A percentile compares a stretch with the other conserved stretches of the same genome.
Evolutionary conservation across 2,329 filamentous ascomycete genomes (phyloP).

Genomic region (Aspergillus glaucus): DNA sequence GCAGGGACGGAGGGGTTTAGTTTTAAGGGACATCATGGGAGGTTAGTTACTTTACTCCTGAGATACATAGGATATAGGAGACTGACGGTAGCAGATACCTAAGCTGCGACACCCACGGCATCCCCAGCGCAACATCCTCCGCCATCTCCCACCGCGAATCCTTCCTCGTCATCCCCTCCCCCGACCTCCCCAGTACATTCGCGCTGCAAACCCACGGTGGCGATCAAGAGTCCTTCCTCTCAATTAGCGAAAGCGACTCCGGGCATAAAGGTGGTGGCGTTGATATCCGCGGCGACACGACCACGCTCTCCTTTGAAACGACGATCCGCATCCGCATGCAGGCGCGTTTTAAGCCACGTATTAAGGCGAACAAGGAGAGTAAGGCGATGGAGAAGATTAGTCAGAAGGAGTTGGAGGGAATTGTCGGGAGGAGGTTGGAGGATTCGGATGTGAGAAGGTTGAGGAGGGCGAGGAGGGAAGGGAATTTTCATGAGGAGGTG

Average conservation of each 20-base stretch:
- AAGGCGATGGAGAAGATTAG: slow-evolving; percentile 81
- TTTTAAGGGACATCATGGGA: slow-evolving; percentile 86
- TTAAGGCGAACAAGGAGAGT: slow-evolving; percentile 74
- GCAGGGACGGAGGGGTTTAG: slow-evolving; percentile 74
- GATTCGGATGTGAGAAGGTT: slow-evolving; percentile 81
- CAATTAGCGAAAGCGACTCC: slow-evolving; percentile 47
- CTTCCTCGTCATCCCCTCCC: slow-evolving; percentile 58
- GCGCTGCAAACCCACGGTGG: slow-evolving; percentile 59
- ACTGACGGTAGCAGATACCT: slow-evolving; percentile 57
- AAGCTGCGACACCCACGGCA: slow-evolving; percentile 75
- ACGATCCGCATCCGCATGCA: slow-evolving; percentile 85
- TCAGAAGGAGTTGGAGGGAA: slow-evolving; percentile 74
- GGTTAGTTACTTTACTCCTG: slow-evolving; percentile 41
- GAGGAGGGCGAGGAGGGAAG: slow-evolving; percentile 76
- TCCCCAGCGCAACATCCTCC: slow-evolving; percentile 68
- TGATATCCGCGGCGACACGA: slow-evolving; percentile 71
- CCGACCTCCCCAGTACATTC: slow-evolving; percentile 65
- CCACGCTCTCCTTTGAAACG: slow-evolving; percentile 60
- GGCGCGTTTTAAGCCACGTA: slow-evolving; percentile 79
- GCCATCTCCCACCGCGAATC: slow-evolving; percentile 80
- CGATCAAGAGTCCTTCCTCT: slow-evolving; percentile 63
- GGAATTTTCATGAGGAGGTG: slow-evolving; percentile 81
- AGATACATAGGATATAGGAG: neutral
- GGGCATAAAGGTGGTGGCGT: slow-evolving; percentile 42
- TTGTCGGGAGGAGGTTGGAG: slow-evolving; percentile 66